Conservation (phyloP, 148 eudicot species). For the Chenopodium album region DNA sequence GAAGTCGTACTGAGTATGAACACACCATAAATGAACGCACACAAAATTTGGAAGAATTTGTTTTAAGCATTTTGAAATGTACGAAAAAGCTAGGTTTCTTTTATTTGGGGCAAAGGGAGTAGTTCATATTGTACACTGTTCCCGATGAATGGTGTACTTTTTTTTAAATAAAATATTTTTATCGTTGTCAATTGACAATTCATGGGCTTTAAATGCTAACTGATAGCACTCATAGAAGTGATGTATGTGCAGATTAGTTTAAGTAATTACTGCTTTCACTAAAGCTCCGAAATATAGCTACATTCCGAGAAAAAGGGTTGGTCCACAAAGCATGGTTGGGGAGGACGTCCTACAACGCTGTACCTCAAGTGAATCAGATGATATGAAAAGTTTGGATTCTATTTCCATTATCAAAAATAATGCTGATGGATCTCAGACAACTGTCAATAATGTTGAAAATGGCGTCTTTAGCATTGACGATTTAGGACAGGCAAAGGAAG, state of each 20-base stretch:
- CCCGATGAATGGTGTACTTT: background rate
- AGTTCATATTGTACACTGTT: background rate
- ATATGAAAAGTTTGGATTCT: background rate
- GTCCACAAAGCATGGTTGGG: constrained; percentile 10
- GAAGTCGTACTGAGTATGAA: no score
- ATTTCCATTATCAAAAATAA: constrained; percentile 10
- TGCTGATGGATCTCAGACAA: background rate
- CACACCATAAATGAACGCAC: background rate
- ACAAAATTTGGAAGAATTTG: background rate
- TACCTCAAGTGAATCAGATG: constrained; percentile 12
- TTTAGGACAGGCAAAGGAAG: constrained; percentile 19
- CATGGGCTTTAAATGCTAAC: background rate
- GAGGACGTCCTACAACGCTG: constrained; percentile 5
- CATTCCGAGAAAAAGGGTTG: constrained; percentile 11
- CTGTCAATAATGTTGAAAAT: background rate
- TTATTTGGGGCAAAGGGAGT: background rate
- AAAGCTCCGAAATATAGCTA: background rate
- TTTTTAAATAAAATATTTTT: background rate
- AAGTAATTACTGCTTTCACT: background rate
- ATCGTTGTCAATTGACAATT: background rate
- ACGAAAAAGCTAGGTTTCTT: no score
- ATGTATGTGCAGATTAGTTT: constrained; percentile 5
- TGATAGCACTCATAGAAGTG: background rate
- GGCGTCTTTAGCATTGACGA: constrained; percentile 34
- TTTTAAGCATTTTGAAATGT: no score